Percentiles rank a stretch among this genome's conserved stretches.
Evolutionary conservation across 106 monocot genomes (phyloP).

Genomic region (Dioscorea alata): DNA sequence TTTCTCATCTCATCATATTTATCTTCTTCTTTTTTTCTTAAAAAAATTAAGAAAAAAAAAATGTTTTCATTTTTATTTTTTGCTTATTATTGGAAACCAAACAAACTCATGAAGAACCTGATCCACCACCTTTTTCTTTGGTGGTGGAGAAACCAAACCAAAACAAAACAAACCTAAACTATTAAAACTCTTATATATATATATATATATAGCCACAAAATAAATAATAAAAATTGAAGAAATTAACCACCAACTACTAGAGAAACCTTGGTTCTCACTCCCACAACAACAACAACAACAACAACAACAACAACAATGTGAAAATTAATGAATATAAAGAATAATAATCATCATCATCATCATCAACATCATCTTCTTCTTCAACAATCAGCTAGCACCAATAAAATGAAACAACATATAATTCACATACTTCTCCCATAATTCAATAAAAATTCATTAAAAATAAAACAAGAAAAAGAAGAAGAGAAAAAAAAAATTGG

Average conservation of each 20-base stretch:
- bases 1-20: not conserved
- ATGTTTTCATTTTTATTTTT: not conserved
- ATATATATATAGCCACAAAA: not conserved
- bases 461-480: not conserved
- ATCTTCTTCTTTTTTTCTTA: not conserved
- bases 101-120: slow-evolving; percentile 18
- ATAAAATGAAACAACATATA: not conserved
- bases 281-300: not conserved
- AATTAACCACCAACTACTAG: not conserved
- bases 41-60: no score
- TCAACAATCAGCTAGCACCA: no score
- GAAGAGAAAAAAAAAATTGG: not conserved
- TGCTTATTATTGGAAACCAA: slow-evolving; percentile 2
- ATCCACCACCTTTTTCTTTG: slow-evolving; percentile 27
- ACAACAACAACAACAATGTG: not conserved
- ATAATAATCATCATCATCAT: slow-evolving; percentile 1
- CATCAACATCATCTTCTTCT: no score
- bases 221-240: not conserved
- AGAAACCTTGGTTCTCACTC: not conserved
- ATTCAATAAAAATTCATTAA: not conserved
- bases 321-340: not conserved
- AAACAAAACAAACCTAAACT: slow-evolving; percentile 8
- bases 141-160: slow-evolving; percentile 27
- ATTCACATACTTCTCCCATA: not conserved
- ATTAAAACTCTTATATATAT: not conserved